Evolutionary conservation across 495 filamentous ascomycete species (phyloP).

Genomic region (Copromyces sp.): DNA sequence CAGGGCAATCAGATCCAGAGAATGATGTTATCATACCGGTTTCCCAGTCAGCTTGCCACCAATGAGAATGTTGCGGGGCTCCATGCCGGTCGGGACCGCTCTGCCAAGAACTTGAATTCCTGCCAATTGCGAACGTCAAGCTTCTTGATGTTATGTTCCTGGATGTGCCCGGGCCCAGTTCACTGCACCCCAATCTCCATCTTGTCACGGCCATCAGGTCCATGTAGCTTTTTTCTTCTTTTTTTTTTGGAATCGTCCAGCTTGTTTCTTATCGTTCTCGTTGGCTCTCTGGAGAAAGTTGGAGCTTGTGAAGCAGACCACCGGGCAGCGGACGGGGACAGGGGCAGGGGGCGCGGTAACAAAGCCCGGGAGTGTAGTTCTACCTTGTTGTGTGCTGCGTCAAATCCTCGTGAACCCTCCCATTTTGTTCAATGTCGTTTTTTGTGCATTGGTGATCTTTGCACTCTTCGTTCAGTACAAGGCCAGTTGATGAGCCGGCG

Average conservation of each 20-base stretch:
- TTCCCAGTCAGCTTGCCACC: constrained; percentile 7
- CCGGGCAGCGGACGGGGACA: neutral
- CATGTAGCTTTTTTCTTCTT: neutral
- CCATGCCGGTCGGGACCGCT: neutral
- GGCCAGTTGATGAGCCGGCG: too few species aligned
- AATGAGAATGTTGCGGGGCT: constrained; percentile 6
- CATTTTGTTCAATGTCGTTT: neutral
- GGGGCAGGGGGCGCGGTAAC: neutral
- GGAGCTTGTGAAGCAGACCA: neutral
- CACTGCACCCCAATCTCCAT: neutral
- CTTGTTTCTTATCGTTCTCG: neutral
- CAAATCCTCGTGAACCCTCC: neutral
- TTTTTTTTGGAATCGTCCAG: neutral
- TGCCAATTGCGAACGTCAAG: neutral
- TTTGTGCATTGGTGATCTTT: neutral
- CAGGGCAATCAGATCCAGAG: constrained; percentile 1
- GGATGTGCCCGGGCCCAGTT: neutral
- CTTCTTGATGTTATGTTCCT: neutral
- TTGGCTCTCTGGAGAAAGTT: neutral
- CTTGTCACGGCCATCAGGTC: neutral
- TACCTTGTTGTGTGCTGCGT: neutral
- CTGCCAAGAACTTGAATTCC: neutral
- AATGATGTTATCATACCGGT: constrained; percentile 24
- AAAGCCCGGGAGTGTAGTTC: neutral
- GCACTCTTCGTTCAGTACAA: neutral